phyloP scores from a whole-genome alignment of 2,329 filamentous ascomycete genomes.

The Mariannaea sp. region DNA sequence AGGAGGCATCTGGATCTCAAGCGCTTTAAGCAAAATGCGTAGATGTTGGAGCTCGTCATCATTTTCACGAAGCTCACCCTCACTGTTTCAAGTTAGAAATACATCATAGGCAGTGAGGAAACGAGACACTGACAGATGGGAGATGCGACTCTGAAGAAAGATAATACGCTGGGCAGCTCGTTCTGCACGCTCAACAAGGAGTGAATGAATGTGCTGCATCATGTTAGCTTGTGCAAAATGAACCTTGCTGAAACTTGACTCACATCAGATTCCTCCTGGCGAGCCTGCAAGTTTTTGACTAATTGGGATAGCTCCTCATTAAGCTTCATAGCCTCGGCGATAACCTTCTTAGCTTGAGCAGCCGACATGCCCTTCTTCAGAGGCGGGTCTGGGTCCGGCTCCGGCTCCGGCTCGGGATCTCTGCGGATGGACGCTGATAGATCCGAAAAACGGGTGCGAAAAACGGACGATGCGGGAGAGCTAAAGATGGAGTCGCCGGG shows the following conservation, averaged over 20 bases:
- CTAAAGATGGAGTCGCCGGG: constrained; percentile 41
- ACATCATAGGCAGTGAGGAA: too few relatives aligned
- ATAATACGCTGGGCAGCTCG: constrained; percentile 62
- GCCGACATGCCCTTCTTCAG: constrained; percentile 41
- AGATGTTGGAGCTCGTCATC: constrained; percentile 66
- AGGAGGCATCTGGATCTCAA: constrained; percentile 62
- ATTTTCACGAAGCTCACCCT: constrained; percentile 59
- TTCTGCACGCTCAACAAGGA: constrained; percentile 63
- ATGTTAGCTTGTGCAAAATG: constrained; percentile 35
- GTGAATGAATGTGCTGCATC: constrained; percentile 61
- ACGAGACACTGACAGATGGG: constrained; percentile 56
- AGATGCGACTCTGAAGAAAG: constrained; percentile 62
- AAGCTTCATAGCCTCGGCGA: constrained; percentile 48
- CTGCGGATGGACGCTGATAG: constrained; percentile 44
- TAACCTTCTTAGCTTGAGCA: constrained; percentile 45
- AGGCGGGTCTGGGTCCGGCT: constrained; percentile 36
- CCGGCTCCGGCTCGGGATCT: constrained; percentile 35
- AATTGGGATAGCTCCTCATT: constrained; percentile 56
- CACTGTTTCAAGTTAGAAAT: constrained; percentile 45
- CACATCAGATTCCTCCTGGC: constrained; percentile 65
- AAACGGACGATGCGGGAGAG: constrained; percentile 44
- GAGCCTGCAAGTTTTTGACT: constrained; percentile 55
- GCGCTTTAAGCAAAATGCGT: constrained; percentile 64
- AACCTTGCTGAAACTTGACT: constrained; percentile 27
- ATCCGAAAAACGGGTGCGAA: constrained; percentile 48